Evolutionary conservation across 257 asterid species (phyloP).

Genomic region (Vinca minor): DNA sequence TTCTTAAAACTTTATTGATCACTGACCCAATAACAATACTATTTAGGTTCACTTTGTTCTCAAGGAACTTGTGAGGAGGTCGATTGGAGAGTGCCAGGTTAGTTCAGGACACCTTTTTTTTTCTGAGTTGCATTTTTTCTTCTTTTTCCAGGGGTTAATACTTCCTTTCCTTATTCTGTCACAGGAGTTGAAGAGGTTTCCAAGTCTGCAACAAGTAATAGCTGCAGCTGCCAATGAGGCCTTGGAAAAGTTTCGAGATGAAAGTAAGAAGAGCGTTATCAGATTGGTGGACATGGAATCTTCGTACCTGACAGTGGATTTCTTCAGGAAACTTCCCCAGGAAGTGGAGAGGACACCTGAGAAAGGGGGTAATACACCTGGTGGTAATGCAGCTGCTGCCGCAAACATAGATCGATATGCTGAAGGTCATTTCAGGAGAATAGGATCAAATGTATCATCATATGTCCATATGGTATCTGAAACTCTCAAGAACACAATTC

Average conservation of each 20-base stretch:
- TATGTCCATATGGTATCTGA: slow-evolving; percentile 66
- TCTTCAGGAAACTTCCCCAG: slow-evolving; percentile 84
- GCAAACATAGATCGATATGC: slow-evolving; percentile 44
- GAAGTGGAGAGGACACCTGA: slow-evolving; percentile 47
- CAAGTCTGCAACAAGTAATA: slow-evolving; percentile 65
- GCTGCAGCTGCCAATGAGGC: slow-evolving; percentile 76
- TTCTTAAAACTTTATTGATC: no score
- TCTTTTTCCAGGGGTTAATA: background rate
- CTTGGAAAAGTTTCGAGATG: slow-evolving; percentile 72
- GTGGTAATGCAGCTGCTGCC: slow-evolving; percentile 39
- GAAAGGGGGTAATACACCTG: slow-evolving; percentile 37
- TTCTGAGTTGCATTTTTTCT: background rate
- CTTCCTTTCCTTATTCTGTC: slow-evolving; percentile 7
- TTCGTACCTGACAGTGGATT: slow-evolving; percentile 76
- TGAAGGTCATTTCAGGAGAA: slow-evolving; percentile 83
- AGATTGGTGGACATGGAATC: slow-evolving; percentile 91
- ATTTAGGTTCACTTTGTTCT: slow-evolving; percentile 76
- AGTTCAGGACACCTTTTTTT: slow-evolving; percentile 10
- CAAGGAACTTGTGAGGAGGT: slow-evolving; percentile 86
- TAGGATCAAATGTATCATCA: slow-evolving; percentile 78
- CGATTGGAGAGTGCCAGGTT: slow-evolving; percentile 86
- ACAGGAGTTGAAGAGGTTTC: slow-evolving; percentile 85
- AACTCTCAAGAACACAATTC: slow-evolving; percentile 59
- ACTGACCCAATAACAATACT: slow-evolving; percentile 17
- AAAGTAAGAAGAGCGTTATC: slow-evolving; percentile 62